Base-by-base conservation (phyloP, 768 basidiomycete species). In the button mushroom (Agaricus bisporus) region DNA sequence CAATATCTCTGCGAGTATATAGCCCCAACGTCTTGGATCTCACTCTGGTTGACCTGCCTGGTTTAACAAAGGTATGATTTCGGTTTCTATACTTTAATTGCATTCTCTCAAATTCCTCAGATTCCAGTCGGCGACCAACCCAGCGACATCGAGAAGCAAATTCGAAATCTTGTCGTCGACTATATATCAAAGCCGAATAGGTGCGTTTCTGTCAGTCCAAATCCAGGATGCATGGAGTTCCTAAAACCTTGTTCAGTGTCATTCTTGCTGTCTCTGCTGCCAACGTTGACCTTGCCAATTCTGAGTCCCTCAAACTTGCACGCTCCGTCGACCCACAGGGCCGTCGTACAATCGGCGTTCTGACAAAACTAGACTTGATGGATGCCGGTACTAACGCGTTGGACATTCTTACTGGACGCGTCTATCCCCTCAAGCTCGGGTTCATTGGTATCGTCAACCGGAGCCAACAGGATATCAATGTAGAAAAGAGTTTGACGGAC, bases 381-480 rank as follows among this genome's bases (percentile, higher is more conserved):
- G 97, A 98, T 63, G 95, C 95, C 5, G 97, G 97, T 26, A 99
- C 97, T 35, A 98, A 99, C 67, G 97, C 97, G 18, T 73, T 95
- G 35, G 95, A 99, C 68, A 86, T 98, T 59, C 80, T 98, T 36
- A 98, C 92, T 0, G 97, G 97, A 38, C 88, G 95, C 55, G 90
- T 98, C 41, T 99, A 99, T 70, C 97, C 97, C 29, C 82, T 99
- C 58, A 98, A 98, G 68, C 80, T 99, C 10, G 97, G 97, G 42
- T 99, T 99, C 70, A 95, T 98, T 59, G 97, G 97, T 17, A 88
- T 98, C 11, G 97, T 99, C 54, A 97, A 97, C 65, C 86, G 97
- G 52, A 95, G 91, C 61, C 97, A 99, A 67, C 93, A 94, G 67
- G 97, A 99, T 68, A 98, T 99, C 69, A 95, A 88, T 61, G 76